A percentile compares a stretch with the other conserved stretches of the same genome.
Evolutionary conservation across 2,329 filamentous ascomycete genomes (phyloP).

Genomic region (Colletotrichum sp.): DNA sequence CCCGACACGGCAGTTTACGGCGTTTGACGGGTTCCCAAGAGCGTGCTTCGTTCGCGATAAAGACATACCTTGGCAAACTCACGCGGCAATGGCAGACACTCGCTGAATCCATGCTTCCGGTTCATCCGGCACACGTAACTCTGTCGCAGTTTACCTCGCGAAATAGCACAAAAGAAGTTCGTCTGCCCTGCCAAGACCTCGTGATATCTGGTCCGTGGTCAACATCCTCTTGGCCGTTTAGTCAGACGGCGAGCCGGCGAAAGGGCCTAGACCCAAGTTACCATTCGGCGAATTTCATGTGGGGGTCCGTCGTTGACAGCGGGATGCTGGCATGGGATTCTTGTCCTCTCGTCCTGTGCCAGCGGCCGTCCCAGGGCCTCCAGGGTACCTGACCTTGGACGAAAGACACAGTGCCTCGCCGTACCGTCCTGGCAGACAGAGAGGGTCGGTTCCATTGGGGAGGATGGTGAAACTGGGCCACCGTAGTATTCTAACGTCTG

Average conservation of each 20-base stretch:
- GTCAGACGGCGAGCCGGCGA: background rate
- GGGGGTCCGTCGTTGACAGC: background rate
- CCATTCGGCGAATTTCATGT: background rate
- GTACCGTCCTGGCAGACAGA: background rate
- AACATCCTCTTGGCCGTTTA: background rate
- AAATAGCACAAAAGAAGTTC: background rate
- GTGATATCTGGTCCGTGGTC: background rate
- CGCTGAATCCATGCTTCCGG: background rate
- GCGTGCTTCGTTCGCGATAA: background rate
- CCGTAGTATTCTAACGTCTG: background rate
- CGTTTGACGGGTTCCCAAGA: background rate
- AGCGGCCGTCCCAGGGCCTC: background rate
- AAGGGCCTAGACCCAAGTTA: background rate
- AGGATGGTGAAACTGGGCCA: background rate
- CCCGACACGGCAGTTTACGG: background rate
- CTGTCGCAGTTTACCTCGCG: background rate
- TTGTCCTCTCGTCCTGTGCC: background rate
- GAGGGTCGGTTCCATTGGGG: background rate
- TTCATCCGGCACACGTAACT: background rate
- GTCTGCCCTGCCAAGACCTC: background rate
- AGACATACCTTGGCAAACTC: background rate
- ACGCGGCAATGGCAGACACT: background rate
- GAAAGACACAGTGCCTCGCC: background rate
- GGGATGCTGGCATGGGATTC: constrained; percentile 1
- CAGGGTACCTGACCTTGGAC: background rate